Evolutionary conservation across 2,329 filamentous ascomycete species (phyloP), one percentile per base, ranked within the genome.

Genomic region (Sarocladium oryzae): DNA sequence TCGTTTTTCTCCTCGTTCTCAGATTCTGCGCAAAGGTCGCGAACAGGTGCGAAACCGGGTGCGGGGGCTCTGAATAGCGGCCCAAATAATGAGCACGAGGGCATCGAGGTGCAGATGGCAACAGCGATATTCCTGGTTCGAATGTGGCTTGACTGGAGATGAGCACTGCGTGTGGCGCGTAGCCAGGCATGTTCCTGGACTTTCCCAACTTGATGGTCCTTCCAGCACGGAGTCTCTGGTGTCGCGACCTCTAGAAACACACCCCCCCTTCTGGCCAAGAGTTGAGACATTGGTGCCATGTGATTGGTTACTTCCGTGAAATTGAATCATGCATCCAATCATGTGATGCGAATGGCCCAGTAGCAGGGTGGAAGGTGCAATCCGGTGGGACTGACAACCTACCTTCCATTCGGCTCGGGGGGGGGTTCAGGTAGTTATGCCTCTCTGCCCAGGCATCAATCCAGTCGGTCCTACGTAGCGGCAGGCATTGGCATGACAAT

Each of bases 51-150:
- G 10, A n/a, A 28, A 13, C 40, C 40, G n/a, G 10, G 3, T 11
- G 40, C 8, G 8, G 7, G 37, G 21, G 40, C 21, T 16, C 9
- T 24, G 21, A 28, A 45, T 45, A 21, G 30, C 13, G 21, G 40
- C 40, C 23, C n/a, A 30, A n/a, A 45, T 24, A 18, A 16, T 45
- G 40, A n/a, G 40, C 40, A 30, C 23, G 40, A 28, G 40, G 23
- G 23, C 24, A 26, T 7, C 8, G 40, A 45, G 30, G 11, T 45
- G 40, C 40, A 45, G 40, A 45, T 45, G 23, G 21, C 40, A 48
- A 33, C 43, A 32, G 28, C 43, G 43, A 33, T 48, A 18, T 48
- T 48, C 43, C 43, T 48, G 43, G 43, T 32, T 48, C 43, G 43
- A n/a, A 21, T n/a, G 15, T 43, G 21, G 21, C 13, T 26, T 20